Base-by-base conservation (phyloP, 164 flowering plant species). In the Chimonanthus salicifolius region DNA sequence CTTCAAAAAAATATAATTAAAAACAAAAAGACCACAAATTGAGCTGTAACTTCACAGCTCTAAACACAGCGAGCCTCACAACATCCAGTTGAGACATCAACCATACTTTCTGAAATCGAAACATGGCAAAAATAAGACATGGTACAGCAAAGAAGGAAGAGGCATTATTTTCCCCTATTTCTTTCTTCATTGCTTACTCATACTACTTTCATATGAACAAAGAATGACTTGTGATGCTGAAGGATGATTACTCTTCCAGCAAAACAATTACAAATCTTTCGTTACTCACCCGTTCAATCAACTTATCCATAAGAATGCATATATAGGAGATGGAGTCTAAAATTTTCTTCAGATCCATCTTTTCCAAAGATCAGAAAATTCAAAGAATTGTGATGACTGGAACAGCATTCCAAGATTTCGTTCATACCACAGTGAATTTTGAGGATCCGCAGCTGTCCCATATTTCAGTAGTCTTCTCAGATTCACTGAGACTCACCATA, bases 401-500 rank as follows among this genome's bases (percentile, higher is more conserved):
- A 43, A 45, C 44, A 43, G 47, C 16, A 45, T 45, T 45, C 16
- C 2, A 65, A 10, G 3, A 15, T 45, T 65, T 43, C 47, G 7
- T 11, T 13, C 43, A 47, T 8, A 33, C n/a, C 48, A 33, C 43
- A 7, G 4, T 5, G 68, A 65, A 6, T 45, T 13, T 11, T 43
- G 4, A 45, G 16, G 48, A 45, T 10, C 16, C 45, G 47, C n/a
- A 15, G 60, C 60, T 10, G 60, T 54, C 60, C n/a, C 60, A 54
- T 54, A 11, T 62, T 48, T 16, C 44, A 6, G 62, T 21, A 18
- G 44, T 47, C 49, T 49, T 16, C 13, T 49, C 43, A 68, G 10
- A 58, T 48, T 51, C 46, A 78, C 20, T 78, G 74, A 65, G 71
- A 76, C 45, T 73, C 18, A 62, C 63, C 67, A 49, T 15, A 68